Conservation (phyloP, 768 basidiomycete genomes). For the Xerocomellus amylosporus region DNA sequence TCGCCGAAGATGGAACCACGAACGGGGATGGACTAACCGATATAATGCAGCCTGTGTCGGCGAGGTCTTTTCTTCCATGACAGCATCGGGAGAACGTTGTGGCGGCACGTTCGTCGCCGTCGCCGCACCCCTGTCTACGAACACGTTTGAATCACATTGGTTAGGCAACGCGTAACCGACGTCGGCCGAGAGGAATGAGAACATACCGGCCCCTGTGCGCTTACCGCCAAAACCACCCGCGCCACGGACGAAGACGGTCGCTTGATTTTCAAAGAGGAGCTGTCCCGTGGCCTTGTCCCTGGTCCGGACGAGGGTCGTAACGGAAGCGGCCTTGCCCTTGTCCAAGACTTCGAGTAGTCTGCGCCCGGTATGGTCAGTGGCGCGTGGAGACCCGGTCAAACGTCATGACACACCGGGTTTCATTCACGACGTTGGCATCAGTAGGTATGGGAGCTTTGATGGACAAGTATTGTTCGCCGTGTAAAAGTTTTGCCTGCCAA, state of each 20-base stretch:
- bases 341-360: constrained; percentile 80
- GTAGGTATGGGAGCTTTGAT: constrained; percentile 88
- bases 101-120: constrained; percentile 80
- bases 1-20: neutral
- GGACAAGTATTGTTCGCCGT: constrained; percentile 93
- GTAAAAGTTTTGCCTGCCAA: constrained; percentile 85
- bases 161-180: neutral
- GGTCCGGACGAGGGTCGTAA: constrained; percentile 76
- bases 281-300: constrained; percentile 76
- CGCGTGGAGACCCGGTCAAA: neutral
- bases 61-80: constrained; percentile 85
- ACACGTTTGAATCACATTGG: neutral
- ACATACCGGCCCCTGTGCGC: constrained; percentile 72
- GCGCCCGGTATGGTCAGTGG: constrained; percentile 4
- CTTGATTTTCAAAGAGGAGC: constrained; percentile 87
- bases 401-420: constrained; percentile 49
- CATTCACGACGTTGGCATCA: constrained; percentile 71
- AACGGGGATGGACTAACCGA: constrained; percentile 48
- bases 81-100: constrained; percentile 78
- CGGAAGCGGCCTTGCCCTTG: constrained; percentile 92
- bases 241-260: constrained; percentile 89
- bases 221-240: constrained; percentile 96
- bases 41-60: constrained; percentile 87
- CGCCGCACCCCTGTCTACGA: constrained; percentile 83
- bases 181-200: constrained; percentile 4